These are phyloP conservation scores for Solanum megistacrolobum DNA, from an alignment of 257 asterid genomes.

Conservation along the genomic window DNA sequence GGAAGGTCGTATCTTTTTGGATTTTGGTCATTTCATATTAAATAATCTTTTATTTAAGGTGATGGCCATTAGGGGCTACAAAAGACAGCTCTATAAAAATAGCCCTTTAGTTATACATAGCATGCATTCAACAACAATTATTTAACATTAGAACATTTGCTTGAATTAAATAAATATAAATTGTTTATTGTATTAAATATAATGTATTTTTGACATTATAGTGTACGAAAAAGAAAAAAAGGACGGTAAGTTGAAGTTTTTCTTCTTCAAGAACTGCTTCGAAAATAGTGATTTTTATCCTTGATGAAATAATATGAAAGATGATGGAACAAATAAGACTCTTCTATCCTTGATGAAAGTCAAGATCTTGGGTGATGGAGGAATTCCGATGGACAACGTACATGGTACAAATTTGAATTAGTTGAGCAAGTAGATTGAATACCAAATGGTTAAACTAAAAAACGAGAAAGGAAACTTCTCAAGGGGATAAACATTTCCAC, in stretches of 20 bases:
- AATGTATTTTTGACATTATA: not conserved
- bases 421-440: not conserved
- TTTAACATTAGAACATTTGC: not conserved
- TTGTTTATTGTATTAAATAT: not conserved
- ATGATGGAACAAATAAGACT: not conserved
- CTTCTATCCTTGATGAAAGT: not conserved
- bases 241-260: not conserved
- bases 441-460: not conserved
- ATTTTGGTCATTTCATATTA: not conserved
- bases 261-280: too few species aligned
- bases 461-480: not conserved
- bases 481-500: not conserved
- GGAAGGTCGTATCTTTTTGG: not conserved
- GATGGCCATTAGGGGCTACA: not conserved
- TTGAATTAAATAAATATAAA: not conserved
- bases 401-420: not conserved
- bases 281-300: too few species aligned
- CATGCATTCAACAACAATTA: not conserved
- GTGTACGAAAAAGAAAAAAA: not conserved
- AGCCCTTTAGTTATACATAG: not conserved
- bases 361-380: not conserved
- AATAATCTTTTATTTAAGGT: not conserved
- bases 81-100: not conserved
- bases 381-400: not conserved
- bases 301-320: not conserved